Evolutionary conservation across 2,329 filamentous ascomycete genomes (phyloP), one percentile per base, ranked within the genome.

Genomic region (Bipolaris oryzae): DNA sequence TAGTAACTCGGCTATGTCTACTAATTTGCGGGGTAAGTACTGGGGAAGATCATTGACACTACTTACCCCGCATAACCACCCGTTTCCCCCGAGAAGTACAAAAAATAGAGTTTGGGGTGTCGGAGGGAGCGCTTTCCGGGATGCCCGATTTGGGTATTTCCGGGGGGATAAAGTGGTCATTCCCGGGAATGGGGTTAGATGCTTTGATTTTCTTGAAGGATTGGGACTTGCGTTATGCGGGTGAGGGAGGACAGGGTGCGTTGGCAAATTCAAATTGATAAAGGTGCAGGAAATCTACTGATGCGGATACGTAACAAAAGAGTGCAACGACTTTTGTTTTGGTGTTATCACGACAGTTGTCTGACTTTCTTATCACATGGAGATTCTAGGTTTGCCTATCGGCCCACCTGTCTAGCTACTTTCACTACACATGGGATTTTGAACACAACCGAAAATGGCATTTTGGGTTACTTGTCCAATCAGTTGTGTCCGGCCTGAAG

Each of bases 41-140:
- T 28, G 9, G 28, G 16, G 43, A 6, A n/a, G 1, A n/a, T 16
- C 28, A 39, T 46, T 35, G 43, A 35, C 47, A 42, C 38, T 23
- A 42, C 38, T n/a, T 54, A 62, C 66, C 64, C 66, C 64, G 62
- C 66, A 62, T 55, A 59, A 54, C 49, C 49, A 57, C 42, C 25
- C 42, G 41, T 55, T 39, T 18, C 35, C 28, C 41, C 35, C 10
- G 16, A 25, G n/a, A 16, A 20, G 21, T 42, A n/a, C n/a, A n/a
- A n/a, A n/a, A n/a, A n/a, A 38, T 9, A 42, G 25, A 23, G 21
- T 23, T 28, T 28, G 1, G 23, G 20, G 44, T 41, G 33, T 45
- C 50, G 18, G 49, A 13, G 11, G 1, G 7, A 5, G 7, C n/a
- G 18, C 18, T 16, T n/a, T 48, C 50, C 50, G 50, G 54, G 11